Evolutionary conservation across 164 flowering plant genomes (phyloP), one percentile per base, ranked within the genome.

Genomic region (Taxillus chinensis): DNA sequence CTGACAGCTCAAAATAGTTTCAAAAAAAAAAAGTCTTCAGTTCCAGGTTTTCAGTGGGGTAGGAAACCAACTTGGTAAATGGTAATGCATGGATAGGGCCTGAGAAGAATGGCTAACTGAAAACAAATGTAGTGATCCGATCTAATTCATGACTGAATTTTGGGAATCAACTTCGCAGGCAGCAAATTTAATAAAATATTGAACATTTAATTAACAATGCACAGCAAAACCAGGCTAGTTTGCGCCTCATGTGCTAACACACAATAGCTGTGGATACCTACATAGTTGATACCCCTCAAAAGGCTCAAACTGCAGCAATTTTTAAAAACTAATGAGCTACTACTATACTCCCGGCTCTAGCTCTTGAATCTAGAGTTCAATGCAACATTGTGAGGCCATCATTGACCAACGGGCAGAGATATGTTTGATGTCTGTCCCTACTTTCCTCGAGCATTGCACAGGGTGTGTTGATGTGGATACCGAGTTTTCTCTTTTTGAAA

Each of bases 351-450:
- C 40, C 55, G 43, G 64, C 64, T 60, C n/a, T 16, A 17, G 10
- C 42, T 56, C 41, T 27, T 27, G 27, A 12, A 11, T 8, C 12
- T 14, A 8, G 65, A 51, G 17, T n/a, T 14, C 50, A 43, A 42
- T 41, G n/a, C 16, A 27, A 41, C 58, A 51, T 57, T 64, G 15
- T 4, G n/a, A 59, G 52, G 41, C 62, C 55, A 15, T 3, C 55
- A 6, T 70, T 55, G 70, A 58, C 69, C 68, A 8, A 62, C 78
- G 8, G 73, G 75, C 51, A 75, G 55, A 17, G 78, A 75, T 41
- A 75, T 72, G 67, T 75, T 2, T 75, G 64, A 75, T 75, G 27
- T 75, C 79, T 6, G 76, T 67, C 2, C 60, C 51, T 3, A 70
- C 45, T 9, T 64, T 72, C 41, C 73, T 66, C 2, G 64, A 40